Evolutionary conservation across 2,329 filamentous ascomycete genomes (phyloP), one percentile per base, ranked within the genome.

Genomic region (Aspergillus piperis): DNA sequence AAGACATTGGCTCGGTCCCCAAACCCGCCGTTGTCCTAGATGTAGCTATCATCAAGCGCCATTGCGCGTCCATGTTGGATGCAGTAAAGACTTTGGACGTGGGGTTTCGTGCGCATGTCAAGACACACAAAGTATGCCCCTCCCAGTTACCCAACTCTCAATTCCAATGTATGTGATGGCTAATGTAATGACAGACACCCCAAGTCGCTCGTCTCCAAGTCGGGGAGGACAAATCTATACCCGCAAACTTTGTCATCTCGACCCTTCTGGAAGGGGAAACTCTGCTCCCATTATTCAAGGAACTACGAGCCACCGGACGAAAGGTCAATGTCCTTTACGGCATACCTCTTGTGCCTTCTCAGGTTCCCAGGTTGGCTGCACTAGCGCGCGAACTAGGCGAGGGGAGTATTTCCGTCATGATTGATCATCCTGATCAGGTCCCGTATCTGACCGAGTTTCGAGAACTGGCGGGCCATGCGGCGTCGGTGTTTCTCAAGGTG

Each of bases 61-160:
- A 94, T 70, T 94, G 90, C 74, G 75, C 80, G 62, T 80, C 85
- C 38, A 93, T 95, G 89, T 83, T 92, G 6, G 79, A 86, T 11
- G 84, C 89, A 0, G 83, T 84, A 13, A 73, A 82, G 42, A 76
- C 77, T 53, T 76, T 93, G 13, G 80, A 82, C 0, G 80, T 93
- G 23, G 83, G 82, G 6, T 94, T 91, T 79, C 81, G 91, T 60
- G 88, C 89, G 1, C 91, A 95, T 73, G 86, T 94, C 61, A 95
- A 95, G 77, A 92, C 90, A 21, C 91, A 95, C 74, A 95, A 95
- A 80, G 89, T 88, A 75, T 58, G 69, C 0, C 1, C 8, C 7
- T 15, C 6, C 10, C 11, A 30, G 19, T 8, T 5, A 17, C n/a
- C 11, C 30, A 30, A 39, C 5, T 10, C 36, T 4, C 23, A 23